phyloP scores from a whole-genome alignment of 352 stramenopile genomes.

The Phytophthora fragariaefolia region DNA sequence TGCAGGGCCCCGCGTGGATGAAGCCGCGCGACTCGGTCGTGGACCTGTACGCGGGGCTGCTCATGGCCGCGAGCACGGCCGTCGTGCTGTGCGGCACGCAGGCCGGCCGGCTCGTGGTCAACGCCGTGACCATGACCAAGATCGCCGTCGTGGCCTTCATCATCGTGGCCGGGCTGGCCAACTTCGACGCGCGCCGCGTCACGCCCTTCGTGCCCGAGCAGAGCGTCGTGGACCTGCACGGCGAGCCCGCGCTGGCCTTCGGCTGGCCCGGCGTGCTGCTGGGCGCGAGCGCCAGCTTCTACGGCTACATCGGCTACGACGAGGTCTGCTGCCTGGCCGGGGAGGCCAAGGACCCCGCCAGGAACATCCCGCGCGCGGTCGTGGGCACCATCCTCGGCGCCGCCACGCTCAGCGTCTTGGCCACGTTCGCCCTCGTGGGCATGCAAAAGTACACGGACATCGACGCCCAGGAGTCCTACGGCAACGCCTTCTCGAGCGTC shows the following conservation, averaged over 20 bases:
- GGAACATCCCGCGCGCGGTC: constrained; percentile 90
- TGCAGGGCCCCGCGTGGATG: constrained; percentile 64
- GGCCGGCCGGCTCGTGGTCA: constrained; percentile 88
- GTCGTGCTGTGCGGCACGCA: constrained; percentile 89
- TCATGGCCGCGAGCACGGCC: constrained; percentile 71
- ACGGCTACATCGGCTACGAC: constrained; percentile 97
- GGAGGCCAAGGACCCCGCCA: constrained; percentile 86
- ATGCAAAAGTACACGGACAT: constrained; percentile 92
- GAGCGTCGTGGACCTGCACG: constrained; percentile 27
- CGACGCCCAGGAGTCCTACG: constrained; percentile 70
- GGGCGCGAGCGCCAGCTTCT: constrained; percentile 94
- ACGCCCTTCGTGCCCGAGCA: constrained; percentile 81
- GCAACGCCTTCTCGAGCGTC: constrained; percentile 72
- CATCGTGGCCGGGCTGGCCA: constrained; percentile 84
- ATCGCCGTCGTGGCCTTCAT: constrained; percentile 94
- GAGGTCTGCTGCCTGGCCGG: constrained; percentile 95
- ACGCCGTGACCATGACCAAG: constrained; percentile 92
- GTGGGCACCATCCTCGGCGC: constrained; percentile 91
- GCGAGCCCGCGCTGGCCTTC: constrained; percentile 50
- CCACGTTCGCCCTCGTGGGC: constrained; percentile 92
- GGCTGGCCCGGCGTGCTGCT: constrained; percentile 86
- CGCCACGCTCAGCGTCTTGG: constrained; percentile 80
- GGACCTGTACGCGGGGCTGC: constrained; percentile 78
- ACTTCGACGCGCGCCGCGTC: constrained; percentile 88
- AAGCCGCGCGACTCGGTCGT: constrained; percentile 65